Percentiles rank a stretch among this genome's conserved stretches.
Evolutionary conservation across 108 stramenopile genomes (phyloP).

Genomic region (Nitzschia sp.): DNA sequence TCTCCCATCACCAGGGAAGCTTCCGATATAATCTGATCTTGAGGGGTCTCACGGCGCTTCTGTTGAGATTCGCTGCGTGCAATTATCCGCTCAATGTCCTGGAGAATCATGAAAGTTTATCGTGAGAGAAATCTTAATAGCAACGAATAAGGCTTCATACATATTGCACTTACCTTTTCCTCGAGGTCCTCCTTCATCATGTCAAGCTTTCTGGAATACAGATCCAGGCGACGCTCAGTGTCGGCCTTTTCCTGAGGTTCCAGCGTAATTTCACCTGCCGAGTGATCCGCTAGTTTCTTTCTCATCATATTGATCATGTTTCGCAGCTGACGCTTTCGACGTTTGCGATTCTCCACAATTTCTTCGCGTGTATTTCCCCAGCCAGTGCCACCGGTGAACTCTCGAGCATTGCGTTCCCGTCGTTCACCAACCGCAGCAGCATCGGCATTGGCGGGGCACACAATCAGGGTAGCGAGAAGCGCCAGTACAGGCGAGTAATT

Average conservation of each 20-base stretch:
- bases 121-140: too few species aligned
- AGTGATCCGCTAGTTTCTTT: slow-evolving; percentile 33
- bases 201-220: slow-evolving; percentile 26
- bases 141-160: too few species aligned
- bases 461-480: too few species aligned
- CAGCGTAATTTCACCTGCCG: slow-evolving; percentile 24
- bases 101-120: background rate
- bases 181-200: slow-evolving; percentile 25
- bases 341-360: slow-evolving; percentile 26
- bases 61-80: slow-evolving; percentile 8
- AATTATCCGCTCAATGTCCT: slow-evolving; percentile 34
- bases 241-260: slow-evolving; percentile 11
- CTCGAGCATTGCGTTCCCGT: slow-evolving; percentile 7
- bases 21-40: background rate
- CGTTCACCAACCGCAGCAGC: slow-evolving; percentile 2
- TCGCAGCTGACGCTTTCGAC: slow-evolving; percentile 21
- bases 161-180: slow-evolving; percentile 19
- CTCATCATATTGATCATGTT: slow-evolving; percentile 16
- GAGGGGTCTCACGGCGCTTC: background rate
- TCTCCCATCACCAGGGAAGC: background rate
- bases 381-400: slow-evolving; percentile 14
- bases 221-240: slow-evolving; percentile 18
- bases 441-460: too few species aligned
- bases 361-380: slow-evolving; percentile 25
- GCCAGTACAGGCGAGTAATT: too few species aligned